Conservation (phyloP, 129 eudicot genomes). For the Gnaphalium uliginosum region DNA sequence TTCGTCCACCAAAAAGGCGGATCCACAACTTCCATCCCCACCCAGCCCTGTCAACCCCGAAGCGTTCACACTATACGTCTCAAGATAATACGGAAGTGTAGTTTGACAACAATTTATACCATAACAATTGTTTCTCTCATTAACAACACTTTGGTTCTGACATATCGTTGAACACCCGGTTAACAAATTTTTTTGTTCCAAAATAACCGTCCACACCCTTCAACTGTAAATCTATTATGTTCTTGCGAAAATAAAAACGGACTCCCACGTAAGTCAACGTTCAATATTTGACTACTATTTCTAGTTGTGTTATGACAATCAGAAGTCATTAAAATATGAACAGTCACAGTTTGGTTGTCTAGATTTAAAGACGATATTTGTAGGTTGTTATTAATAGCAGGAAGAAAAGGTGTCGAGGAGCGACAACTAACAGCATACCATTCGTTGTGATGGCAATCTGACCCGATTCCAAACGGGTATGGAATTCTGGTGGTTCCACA, state of each 20-base stretch:
- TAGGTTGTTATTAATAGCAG: neutral
- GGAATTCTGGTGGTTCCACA: neutral
- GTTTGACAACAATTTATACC: slow-evolving; percentile 3
- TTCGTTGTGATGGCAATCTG: neutral
- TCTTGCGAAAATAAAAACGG: neutral
- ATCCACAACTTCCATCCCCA: neutral
- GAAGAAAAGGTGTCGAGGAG: neutral
- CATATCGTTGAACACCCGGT: neutral
- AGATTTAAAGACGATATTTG: neutral
- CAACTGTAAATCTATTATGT: neutral
- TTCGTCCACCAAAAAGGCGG: neutral
- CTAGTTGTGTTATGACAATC: neutral
- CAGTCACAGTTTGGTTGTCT: neutral
- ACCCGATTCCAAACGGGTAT: neutral
- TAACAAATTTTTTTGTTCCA: neutral
- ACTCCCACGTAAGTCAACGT: neutral
- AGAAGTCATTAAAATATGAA: neutral
- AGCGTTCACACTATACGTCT: neutral
- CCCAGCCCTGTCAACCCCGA: neutral
- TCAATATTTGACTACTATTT: slow-evolving; percentile 6
- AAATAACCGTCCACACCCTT: neutral
- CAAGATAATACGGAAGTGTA: neutral
- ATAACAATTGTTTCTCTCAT: neutral
- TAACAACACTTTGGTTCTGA: neutral
- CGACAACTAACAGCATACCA: neutral